Evolutionary conservation across 495 filamentous ascomycete genomes (phyloP).

Genomic region (Halenospora varia): DNA sequence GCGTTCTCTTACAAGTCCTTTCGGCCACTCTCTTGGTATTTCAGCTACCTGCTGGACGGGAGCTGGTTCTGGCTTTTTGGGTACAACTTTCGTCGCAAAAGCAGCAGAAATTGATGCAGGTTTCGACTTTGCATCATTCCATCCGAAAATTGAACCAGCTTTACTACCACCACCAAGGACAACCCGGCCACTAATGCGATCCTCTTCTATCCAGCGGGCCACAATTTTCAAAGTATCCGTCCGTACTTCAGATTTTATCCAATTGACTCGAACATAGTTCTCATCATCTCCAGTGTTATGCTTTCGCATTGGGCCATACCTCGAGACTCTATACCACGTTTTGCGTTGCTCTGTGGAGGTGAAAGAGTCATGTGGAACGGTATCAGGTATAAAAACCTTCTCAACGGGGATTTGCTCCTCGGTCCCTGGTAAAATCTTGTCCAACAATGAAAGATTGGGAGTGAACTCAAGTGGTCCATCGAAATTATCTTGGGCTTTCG

Average conservation of each 20-base stretch:
- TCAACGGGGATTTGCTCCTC: not conserved
- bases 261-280: conserved; percentile 51
- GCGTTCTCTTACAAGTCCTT: conserved; percentile 7
- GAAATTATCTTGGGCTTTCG: conserved; percentile 24
- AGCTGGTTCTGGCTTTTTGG: not conserved
- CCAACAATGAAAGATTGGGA: conserved; percentile 36
- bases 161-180: conserved; percentile 38
- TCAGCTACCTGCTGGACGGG: not conserved
- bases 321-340: conserved; percentile 59
- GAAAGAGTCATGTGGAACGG: conserved; percentile 37
- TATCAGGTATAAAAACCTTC: conserved; percentile 21
- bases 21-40: conserved; percentile 21
- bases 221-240: conserved; percentile 50
- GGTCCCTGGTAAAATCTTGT: conserved; percentile 38
- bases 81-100: conserved; percentile 31
- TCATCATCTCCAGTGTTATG: conserved; percentile 52
- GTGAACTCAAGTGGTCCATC: conserved; percentile 30
- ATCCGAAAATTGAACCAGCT: conserved; percentile 47
- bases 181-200: conserved; percentile 45
- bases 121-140: conserved; percentile 42
- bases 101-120: conserved; percentile 42
- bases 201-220: conserved; percentile 56
- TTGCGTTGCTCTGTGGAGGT: conserved; percentile 50
- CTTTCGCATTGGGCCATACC: conserved; percentile 50
- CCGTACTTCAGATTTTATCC: conserved; percentile 48